Percentiles rank a stretch among this genome's conserved stretches.
Conservation (phyloP, 2,329 filamentous ascomycete genomes). For the Colletotrichum lupini region DNA sequence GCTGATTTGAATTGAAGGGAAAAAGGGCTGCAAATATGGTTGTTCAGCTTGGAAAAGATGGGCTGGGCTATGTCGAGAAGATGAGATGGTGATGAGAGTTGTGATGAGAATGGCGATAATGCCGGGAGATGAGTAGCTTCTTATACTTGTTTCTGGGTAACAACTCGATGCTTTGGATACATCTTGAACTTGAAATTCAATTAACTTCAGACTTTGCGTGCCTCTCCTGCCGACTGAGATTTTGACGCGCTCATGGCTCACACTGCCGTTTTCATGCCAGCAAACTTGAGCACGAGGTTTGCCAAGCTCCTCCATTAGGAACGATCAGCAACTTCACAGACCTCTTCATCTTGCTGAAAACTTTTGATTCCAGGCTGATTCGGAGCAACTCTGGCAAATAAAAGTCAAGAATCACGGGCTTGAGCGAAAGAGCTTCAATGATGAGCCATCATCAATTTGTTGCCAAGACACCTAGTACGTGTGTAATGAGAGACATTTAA, state of each 20-base stretch:
- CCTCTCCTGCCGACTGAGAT: neutral
- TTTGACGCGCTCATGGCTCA: neutral
- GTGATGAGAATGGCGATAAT: neutral
- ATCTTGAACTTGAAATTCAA: accelerated
- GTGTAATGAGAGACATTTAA: neutral
- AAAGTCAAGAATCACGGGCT: neutral
- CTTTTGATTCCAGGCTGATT: neutral
- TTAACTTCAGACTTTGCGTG: accelerated
- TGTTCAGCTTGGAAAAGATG: no score
- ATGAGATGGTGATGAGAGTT: neutral
- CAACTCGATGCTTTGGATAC: neutral
- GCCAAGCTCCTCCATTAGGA: neutral
- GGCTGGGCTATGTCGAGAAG: neutral
- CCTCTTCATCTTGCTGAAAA: neutral
- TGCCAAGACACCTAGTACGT: neutral
- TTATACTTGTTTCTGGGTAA: neutral
- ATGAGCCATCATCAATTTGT: neutral
- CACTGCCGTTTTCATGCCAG: neutral
- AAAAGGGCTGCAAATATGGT: neutral
- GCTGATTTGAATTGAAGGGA: neutral
- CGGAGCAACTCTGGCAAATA: no score
- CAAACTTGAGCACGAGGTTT: neutral
- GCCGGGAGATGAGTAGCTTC: neutral
- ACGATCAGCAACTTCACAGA: neutral
- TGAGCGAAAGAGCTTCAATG: neutral